Evolutionary conservation across 345 rosid genomes (phyloP).

Genomic region (Schrenkiella parvula): DNA sequence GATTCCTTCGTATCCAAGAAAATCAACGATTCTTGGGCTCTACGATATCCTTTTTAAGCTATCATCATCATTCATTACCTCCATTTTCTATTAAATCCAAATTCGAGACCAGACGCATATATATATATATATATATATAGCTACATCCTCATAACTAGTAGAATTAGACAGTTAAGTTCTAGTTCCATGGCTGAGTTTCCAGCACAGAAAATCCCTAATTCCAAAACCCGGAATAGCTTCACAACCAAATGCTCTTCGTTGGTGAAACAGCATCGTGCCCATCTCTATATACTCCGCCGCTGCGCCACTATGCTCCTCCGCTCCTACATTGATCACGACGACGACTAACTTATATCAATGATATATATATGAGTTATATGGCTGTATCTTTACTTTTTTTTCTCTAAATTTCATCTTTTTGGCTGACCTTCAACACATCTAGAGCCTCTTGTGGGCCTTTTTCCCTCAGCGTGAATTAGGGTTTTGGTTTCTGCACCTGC

Average conservation of each 20-base stretch:
- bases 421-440: not conserved
- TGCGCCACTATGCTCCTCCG: slow-evolving; percentile 68
- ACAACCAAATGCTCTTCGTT: slow-evolving; percentile 50
- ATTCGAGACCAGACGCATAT: not conserved
- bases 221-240: slow-evolving; percentile 29
- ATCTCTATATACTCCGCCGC: slow-evolving; percentile 55
- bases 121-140: not conserved
- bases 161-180: not conserved
- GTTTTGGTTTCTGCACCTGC: not conserved
- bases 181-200: slow-evolving; percentile 32
- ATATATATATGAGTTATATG: not conserved
- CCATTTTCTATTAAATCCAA: not conserved
- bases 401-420: not conserved
- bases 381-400: not conserved
- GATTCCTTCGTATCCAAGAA: slow-evolving; percentile 1
- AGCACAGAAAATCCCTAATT: slow-evolving; percentile 16
- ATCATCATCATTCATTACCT: not conserved
- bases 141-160: not conserved
- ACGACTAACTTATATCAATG: slow-evolving; percentile 5
- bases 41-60: not conserved
- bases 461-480: not conserved
- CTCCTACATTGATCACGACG: slow-evolving; percentile 52
- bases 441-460: slow-evolving; percentile 2
- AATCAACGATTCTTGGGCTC: not conserved
- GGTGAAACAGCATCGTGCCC: slow-evolving; percentile 52